Percentiles rank a stretch among this genome's conserved stretches.
Conservation (phyloP, 805 yeast species). For the Deakozyma indianensis region DNA sequence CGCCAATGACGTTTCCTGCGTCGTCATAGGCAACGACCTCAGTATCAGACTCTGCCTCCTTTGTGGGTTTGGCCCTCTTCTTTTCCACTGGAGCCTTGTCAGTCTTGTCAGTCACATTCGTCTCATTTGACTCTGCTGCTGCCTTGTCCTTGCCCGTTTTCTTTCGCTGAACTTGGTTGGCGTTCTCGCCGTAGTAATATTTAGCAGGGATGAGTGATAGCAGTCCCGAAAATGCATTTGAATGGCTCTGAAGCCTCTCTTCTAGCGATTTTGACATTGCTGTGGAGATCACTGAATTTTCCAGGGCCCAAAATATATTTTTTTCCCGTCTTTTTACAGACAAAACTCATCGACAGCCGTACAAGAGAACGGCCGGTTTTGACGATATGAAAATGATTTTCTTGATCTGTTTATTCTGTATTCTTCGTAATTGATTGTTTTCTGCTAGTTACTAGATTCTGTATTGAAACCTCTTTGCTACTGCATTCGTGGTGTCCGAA, state of each 20-base stretch:
- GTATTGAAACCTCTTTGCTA: no score
- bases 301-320: not conserved
- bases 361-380: no score
- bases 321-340: not conserved
- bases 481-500: no score
- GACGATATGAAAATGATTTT: no score
- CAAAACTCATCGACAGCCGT: no score
- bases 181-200: constrained; percentile 82
- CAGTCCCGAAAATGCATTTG: constrained; percentile 63
- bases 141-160: constrained; percentile 59
- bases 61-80: constrained; percentile 8
- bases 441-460: no score
- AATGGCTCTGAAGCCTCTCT: constrained; percentile 22
- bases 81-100: constrained; percentile 16
- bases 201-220: constrained; percentile 88
- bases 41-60: constrained; percentile 21
- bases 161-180: constrained; percentile 82
- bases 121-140: constrained; percentile 36
- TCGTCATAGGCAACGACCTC: constrained; percentile 17
- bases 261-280: constrained; percentile 8
- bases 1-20: constrained; percentile 12
- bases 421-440: no score
- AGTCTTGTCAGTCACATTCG: constrained; percentile 2
- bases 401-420: no score
- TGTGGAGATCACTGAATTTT: not conserved